These are phyloP conservation scores for Reticulascus tulasneorum DNA, from an alignment of 2,329 filamentous ascomycete species.

Conservation along the genomic window DNA sequence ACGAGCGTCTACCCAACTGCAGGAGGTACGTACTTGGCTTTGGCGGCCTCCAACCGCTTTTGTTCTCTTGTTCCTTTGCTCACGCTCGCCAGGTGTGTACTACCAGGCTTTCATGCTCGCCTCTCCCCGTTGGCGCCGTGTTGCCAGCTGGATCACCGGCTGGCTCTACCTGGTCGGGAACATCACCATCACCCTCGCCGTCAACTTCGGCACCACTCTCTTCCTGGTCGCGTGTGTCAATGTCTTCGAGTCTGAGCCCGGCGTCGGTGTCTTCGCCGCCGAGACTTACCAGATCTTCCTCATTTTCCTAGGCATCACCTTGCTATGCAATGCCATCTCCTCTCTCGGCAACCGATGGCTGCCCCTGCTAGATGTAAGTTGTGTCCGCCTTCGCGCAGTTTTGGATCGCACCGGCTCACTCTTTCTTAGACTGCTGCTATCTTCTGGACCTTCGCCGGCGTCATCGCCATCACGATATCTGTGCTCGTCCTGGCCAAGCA, in stretches of 20 bases:
- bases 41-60: slow-evolving; percentile 10
- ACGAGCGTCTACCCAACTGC: slow-evolving; percentile 74
- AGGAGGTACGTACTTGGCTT: slow-evolving; percentile 44
- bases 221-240: slow-evolving; percentile 54
- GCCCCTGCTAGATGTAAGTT: slow-evolving; percentile 64
- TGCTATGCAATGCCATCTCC: slow-evolving; percentile 63
- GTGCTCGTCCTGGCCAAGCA: slow-evolving; percentile 64
- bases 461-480: slow-evolving; percentile 61
- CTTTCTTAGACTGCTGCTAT: slow-evolving; percentile 60
- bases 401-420: slow-evolving; percentile 17
- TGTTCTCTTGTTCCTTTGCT: slow-evolving; percentile 4
- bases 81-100: slow-evolving; percentile 55
- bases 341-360: slow-evolving; percentile 64
- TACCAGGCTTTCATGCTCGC: slow-evolving; percentile 76
- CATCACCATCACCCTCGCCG: slow-evolving; percentile 77
- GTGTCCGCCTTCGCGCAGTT: slow-evolving; percentile 1
- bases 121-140: slow-evolving; percentile 53
- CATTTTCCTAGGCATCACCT: slow-evolving; percentile 65
- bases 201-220: slow-evolving; percentile 75
- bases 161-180: slow-evolving; percentile 78
- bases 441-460: slow-evolving; percentile 70
- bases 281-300: slow-evolving; percentile 64
- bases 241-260: slow-evolving; percentile 45
- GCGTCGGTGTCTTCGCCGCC: slow-evolving; percentile 39
- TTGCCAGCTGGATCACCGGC: slow-evolving; percentile 68